Base-by-base conservation (phyloP, 140 eudicot species). In the Erigeron philadelphicus region DNA sequence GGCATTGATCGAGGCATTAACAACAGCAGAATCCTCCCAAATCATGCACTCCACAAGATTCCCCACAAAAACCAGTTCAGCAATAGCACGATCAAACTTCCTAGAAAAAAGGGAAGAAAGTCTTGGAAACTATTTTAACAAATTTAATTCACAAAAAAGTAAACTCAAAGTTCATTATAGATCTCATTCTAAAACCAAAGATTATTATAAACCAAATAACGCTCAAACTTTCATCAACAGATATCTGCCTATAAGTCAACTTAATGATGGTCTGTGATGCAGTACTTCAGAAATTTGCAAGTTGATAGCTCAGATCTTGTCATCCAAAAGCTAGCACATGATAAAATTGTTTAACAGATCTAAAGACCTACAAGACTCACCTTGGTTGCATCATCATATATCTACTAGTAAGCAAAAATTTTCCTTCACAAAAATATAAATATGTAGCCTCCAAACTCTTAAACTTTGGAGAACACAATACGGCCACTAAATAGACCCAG, bases 11-110 rank as follows among this genome's bases (percentile, higher is more conserved):
- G 87, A 73, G 4, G 86, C 81, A 42, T 76, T 82, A 67, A 93
- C 69, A 19, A 64, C 76, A 23, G 84, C 84, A 65, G 93, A 84
- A 72, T 85, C 86, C 76, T 87, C 95, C 95, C 88, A 80, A 54
- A 85, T 74, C 82, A 83, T 87, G 75, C 85, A 86, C 73, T 87
- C 95, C 65, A 80, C 54, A 35, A 72, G 66, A 16, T 77, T 75
- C 75, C 72, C 83, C 58, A 69, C 80, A 35, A 87, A 81, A 60
- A 61, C 72, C 74, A 84, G 63, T 70, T 80, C 84, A 43, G 90
- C 96, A 66, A 87, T 77, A 65, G 89, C 81, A 76, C 63, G 71
- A 15, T 78, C 81, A 35, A 72, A 63, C 67, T 67, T 71, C 85
- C 98, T 93, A 82, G 57, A 70, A 70, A 81, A 55, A 63, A 43